phyloP scores from a whole-genome alignment of 805 yeast species.

The Ogataea corticis region DNA sequence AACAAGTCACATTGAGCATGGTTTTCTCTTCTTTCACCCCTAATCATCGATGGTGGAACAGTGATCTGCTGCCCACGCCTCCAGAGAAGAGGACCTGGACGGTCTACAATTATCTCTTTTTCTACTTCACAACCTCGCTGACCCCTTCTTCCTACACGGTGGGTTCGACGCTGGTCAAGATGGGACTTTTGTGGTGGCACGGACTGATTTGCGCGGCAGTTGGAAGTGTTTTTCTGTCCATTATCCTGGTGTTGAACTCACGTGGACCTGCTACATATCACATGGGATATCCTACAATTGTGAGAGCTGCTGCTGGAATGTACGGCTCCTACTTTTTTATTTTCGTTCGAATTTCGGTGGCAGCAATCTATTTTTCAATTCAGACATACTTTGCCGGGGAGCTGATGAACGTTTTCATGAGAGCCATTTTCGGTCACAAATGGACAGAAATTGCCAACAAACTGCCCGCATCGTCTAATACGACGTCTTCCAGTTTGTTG shows the following conservation, averaged over 20 bases:
- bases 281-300: conserved; percentile 38
- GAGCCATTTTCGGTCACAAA: conserved; percentile 18
- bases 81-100: conserved; percentile 35
- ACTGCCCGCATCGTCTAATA: conserved; percentile 15
- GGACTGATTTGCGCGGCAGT: conserved; percentile 19
- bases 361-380: conserved; percentile 37
- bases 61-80: conserved; percentile 38
- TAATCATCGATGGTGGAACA: conserved; percentile 18
- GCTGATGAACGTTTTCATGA: conserved; percentile 30
- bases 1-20: no score
- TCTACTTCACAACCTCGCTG: conserved; percentile 16
- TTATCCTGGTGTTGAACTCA: conserved; percentile 15
- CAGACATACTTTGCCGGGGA: conserved; percentile 38
- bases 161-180: conserved; percentile 22
- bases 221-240: conserved; percentile 18
- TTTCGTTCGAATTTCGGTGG: conserved; percentile 35
- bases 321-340: conserved; percentile 37
- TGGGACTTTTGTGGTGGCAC: conserved; percentile 25
- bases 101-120: conserved; percentile 9
- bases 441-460: conserved; percentile 16
- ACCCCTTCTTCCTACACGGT: conserved; percentile 25
- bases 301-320: conserved; percentile 38
- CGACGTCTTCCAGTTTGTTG: conserved; percentile 9
- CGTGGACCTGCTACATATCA: conserved; percentile 25
- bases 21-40: no score